Base-by-base conservation (phyloP, 345 rosid species). In the Lenwebbia sp. region DNA sequence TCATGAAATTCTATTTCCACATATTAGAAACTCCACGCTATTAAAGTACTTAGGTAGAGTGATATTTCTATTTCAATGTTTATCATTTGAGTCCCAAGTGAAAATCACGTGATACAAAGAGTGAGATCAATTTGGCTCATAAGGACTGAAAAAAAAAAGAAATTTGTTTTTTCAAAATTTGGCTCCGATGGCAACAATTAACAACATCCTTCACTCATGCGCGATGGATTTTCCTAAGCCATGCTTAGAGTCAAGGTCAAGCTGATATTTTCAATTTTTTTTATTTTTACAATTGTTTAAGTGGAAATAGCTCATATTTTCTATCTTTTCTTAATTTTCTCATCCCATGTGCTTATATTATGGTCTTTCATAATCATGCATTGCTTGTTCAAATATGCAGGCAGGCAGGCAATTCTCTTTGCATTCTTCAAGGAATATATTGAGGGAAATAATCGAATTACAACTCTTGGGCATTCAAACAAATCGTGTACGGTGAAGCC, bases 21-120 rank as follows among this genome's bases (percentile, higher is more conserved):
- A 7, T 62, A 0, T 28, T n/a, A 28, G 6, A 60, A 62, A 30
- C 40, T 28, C 2, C 40, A 0, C 4, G 0, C 0, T 7, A 7
- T 62, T 13, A 14, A 62, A n/a, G 8, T n/a, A 60, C 10, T n/a
- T 13, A 13, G 19, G 14, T 7, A 30, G 10, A 1, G 41, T 2
- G 1, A 7, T 62, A 15, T 62, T 28, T 13, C 10, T 22, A 62
- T 19, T 5, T n/a, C 37, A 58, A 58, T 1, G 7, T 58, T 1
- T 0, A 6, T 58, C 7, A 12, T 58, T 58, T n/a, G 21, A 9
- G 75, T 62, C 40, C 17, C 22, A 0, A 3, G 10, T 30, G 10
- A 14, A 62, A 62, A 62, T 28, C 19, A 14, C 2, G 0, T 62
- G 33, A 28, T 15, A 3, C 22, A 62, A 62, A 62, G 22, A 13